These are phyloP conservation scores for Exophiala viscosa DNA, from an alignment of 2,329 filamentous ascomycete species.

Conservation along the genomic window DNA sequence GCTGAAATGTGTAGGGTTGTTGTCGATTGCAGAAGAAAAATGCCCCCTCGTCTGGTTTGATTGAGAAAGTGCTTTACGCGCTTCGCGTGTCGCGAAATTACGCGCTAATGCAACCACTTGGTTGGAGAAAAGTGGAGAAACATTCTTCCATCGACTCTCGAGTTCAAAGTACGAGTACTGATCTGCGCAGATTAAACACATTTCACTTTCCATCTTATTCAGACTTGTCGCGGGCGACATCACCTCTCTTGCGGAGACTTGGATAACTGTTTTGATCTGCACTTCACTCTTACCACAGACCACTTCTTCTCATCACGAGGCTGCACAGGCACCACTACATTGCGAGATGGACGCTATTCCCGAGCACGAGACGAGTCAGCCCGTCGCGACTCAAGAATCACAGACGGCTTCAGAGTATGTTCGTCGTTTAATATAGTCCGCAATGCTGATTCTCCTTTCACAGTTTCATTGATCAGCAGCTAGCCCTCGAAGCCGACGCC, in stretches of 20 bases:
- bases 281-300: too few relatives aligned
- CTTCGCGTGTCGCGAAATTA: conserved; percentile 7
- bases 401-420: conserved; percentile 69
- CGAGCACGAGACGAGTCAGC: conserved; percentile 2
- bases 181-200: too few relatives aligned
- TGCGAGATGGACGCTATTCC: conserved; percentile 15
- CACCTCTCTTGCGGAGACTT: too few relatives aligned
- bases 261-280: too few relatives aligned
- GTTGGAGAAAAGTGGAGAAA: background rate
- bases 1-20: conserved; percentile 6
- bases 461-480: conserved; percentile 76
- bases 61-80: conserved; percentile 10
- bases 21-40: background rate
- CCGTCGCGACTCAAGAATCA: conserved; percentile 53
- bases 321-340: background rate
- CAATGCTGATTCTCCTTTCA: conserved; percentile 1
- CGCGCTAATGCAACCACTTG: conserved; percentile 1
- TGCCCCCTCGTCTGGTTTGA: background rate
- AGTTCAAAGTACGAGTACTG: too few relatives aligned
- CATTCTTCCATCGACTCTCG: too few relatives aligned
- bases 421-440: background rate
- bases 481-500: conserved; percentile 88
- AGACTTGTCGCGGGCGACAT: too few relatives aligned
- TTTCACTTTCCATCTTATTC: too few relatives aligned
- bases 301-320: too few relatives aligned